Percentiles rank a stretch among this genome's conserved stretches.
phyloP scores from a whole-genome alignment of 108 stramenopile species.

The Craspedostauros australis region DNA sequence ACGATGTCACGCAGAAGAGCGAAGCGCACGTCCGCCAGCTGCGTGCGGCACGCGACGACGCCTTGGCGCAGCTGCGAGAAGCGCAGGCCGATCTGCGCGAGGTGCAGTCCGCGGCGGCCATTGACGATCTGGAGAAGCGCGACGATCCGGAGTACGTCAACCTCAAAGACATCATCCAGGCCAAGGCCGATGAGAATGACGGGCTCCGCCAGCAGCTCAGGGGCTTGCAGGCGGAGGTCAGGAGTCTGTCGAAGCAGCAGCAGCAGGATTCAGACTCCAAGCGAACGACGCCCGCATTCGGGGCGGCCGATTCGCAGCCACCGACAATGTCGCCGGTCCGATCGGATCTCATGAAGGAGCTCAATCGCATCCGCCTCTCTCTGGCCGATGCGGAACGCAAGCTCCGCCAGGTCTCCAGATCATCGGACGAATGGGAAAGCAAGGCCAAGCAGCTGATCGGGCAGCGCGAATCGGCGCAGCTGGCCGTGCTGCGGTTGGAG shows the following conservation, averaged over 20 bases:
- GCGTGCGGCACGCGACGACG: conserved; percentile 20
- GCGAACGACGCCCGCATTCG: background rate
- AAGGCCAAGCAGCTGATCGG: conserved; percentile 35
- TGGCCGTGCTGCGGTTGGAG: conserved; percentile 26
- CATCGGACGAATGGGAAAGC: conserved; percentile 29
- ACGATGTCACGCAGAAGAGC: conserved; percentile 35
- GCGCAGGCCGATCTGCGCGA: conserved; percentile 26
- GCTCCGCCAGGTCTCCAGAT: conserved; percentile 53
- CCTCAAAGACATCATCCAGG: background rate
- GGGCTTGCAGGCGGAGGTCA: background rate
- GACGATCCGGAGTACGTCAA: too few relatives aligned
- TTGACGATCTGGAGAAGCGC: conserved; percentile 24
- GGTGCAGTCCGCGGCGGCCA: background rate
- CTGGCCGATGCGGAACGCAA: conserved; percentile 70
- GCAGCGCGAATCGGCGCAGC: conserved; percentile 37
- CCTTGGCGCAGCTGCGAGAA: conserved; percentile 23
- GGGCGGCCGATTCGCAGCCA: background rate
- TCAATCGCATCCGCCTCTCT: conserved; percentile 44
- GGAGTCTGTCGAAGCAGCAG: background rate
- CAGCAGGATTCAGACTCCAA: background rate
- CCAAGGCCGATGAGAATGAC: conserved; percentile 9
- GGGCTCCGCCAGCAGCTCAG: conserved; percentile 1
- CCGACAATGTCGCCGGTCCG: conserved; percentile 22
- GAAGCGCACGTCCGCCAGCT: conserved; percentile 35
- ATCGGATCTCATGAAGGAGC: conserved; percentile 32